Evolutionary conservation across 2,329 filamentous ascomycete species (phyloP).

Genomic region (Chlorencoelia australis): DNA sequence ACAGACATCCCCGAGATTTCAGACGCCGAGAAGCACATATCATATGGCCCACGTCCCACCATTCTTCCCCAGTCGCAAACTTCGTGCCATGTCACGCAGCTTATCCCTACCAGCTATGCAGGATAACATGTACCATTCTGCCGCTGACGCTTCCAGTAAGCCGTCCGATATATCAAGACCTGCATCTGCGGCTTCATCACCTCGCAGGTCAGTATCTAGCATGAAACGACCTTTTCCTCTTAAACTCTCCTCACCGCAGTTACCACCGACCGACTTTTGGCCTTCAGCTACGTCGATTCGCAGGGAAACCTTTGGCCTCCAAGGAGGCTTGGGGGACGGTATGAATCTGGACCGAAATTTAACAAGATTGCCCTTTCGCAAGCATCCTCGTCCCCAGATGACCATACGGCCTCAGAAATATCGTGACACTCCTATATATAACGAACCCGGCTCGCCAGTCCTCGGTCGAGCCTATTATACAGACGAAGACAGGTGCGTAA

Average conservation of each 20-base stretch:
- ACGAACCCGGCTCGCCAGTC: constrained; percentile 14
- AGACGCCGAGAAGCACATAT: constrained; percentile 11
- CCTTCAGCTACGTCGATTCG: constrained; percentile 1
- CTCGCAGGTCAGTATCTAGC: constrained; percentile 16
- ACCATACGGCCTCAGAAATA: constrained; percentile 9
- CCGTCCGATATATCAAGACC: background rate
- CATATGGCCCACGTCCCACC: constrained; percentile 4
- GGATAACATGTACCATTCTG: constrained; percentile 6
- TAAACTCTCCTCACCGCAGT: constrained; percentile 12
- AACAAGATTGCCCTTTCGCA: no score
- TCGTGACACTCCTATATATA: constrained; percentile 20
- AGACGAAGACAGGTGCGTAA: constrained; percentile 6
- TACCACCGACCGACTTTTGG: constrained; percentile 1
- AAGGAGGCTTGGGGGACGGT: background rate
- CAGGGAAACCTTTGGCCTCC: constrained; percentile 5
- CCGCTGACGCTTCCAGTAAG: constrained; percentile 3
- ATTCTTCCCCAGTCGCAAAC: constrained; percentile 2
- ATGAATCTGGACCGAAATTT: no score
- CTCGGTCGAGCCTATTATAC: constrained; percentile 12
- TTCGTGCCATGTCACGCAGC: constrained; percentile 3
- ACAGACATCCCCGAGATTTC: constrained; percentile 5
- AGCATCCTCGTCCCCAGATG: background rate
- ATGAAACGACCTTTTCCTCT: constrained; percentile 22
- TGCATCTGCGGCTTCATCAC: constrained; percentile 5
- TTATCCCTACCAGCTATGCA: constrained; percentile 7